A percentile compares a stretch with the other conserved stretches of the same genome.
Conservation (phyloP, 2,329 filamentous ascomycete genomes). For the Fusarium pilosicola region DNA sequence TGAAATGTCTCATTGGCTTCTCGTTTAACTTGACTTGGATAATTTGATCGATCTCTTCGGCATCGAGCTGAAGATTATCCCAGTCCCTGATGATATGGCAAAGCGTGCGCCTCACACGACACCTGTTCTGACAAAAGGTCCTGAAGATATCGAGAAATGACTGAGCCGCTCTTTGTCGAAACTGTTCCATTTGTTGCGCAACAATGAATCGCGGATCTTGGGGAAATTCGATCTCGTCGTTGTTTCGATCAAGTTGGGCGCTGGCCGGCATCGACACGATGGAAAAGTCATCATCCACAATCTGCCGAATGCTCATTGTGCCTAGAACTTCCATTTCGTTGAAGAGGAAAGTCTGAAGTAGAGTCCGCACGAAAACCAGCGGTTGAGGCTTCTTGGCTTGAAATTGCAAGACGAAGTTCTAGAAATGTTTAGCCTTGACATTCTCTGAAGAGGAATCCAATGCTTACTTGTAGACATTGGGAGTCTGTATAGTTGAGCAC, state of each 20-base stretch:
- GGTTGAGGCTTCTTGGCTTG: constrained; percentile 84
- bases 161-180: constrained; percentile 69
- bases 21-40: constrained; percentile 71
- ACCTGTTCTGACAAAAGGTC: constrained; percentile 88
- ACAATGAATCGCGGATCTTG: constrained; percentile 79
- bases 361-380: constrained; percentile 81
- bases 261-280: constrained; percentile 79
- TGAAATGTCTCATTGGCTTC: constrained; percentile 63
- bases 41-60: constrained; percentile 78
- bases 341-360: constrained; percentile 81
- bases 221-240: constrained; percentile 79
- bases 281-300: constrained; percentile 85
- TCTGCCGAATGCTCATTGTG: constrained; percentile 73
- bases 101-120: constrained; percentile 87
- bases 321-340: constrained; percentile 76
- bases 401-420: constrained; percentile 80
- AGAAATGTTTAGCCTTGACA: background rate
- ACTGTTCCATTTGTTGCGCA: constrained; percentile 76
- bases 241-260: constrained; percentile 74
- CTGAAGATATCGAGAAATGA: constrained; percentile 86
- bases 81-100: constrained; percentile 85
- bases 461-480: constrained; percentile 73
- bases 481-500: constrained; percentile 75
- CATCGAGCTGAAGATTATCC: constrained; percentile 84
- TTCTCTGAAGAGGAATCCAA: background rate